Conservation (phyloP, 2,329 filamentous ascomycete genomes). For the Claviceps cyperi region DNA sequence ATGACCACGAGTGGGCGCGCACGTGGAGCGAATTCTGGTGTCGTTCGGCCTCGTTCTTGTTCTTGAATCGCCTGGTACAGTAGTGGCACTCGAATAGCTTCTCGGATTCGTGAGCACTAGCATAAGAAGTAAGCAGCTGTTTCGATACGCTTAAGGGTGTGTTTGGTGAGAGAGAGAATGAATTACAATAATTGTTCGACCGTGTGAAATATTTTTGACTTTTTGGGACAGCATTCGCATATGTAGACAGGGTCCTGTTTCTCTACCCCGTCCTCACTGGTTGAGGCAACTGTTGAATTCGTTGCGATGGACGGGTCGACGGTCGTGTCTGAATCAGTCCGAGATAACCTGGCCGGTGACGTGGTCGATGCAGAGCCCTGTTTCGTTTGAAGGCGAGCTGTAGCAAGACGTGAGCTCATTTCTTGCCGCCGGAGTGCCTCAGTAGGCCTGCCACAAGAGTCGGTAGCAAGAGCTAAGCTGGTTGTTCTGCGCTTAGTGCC, state of each 20-base stretch:
- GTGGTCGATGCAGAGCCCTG: slow-evolving; percentile 26
- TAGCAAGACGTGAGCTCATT: slow-evolving; percentile 34
- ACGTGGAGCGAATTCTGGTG: slow-evolving; percentile 93
- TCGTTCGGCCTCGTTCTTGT: slow-evolving; percentile 94
- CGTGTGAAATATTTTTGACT: slow-evolving; percentile 87
- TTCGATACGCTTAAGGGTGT: too few relatives aligned
- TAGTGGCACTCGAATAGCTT: slow-evolving; percentile 93
- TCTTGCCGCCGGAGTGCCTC: slow-evolving; percentile 32
- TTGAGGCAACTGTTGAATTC: slow-evolving; percentile 30
- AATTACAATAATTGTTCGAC: slow-evolving; percentile 69
- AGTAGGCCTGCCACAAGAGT: slow-evolving; percentile 19
- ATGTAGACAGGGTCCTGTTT: slow-evolving; percentile 33
- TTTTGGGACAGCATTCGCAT: slow-evolving; percentile 94
- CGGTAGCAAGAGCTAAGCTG: slow-evolving; percentile 36
- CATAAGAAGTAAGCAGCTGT: not conserved
- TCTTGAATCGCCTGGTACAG: slow-evolving; percentile 93
- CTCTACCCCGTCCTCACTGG: slow-evolving; percentile 13
- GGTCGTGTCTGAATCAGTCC: slow-evolving; percentile 33
- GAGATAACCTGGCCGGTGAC: slow-evolving; percentile 23
- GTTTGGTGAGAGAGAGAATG: not conserved
- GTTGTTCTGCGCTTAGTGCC: slow-evolving; percentile 43
- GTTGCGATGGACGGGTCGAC: slow-evolving; percentile 27
- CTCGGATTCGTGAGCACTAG: slow-evolving; percentile 75
- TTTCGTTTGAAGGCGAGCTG: slow-evolving; percentile 31
- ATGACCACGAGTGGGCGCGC: slow-evolving; percentile 90